Evolutionary conservation across 495 filamentous ascomycete genomes (phyloP).

Genomic region (Xylaria cubensis): DNA sequence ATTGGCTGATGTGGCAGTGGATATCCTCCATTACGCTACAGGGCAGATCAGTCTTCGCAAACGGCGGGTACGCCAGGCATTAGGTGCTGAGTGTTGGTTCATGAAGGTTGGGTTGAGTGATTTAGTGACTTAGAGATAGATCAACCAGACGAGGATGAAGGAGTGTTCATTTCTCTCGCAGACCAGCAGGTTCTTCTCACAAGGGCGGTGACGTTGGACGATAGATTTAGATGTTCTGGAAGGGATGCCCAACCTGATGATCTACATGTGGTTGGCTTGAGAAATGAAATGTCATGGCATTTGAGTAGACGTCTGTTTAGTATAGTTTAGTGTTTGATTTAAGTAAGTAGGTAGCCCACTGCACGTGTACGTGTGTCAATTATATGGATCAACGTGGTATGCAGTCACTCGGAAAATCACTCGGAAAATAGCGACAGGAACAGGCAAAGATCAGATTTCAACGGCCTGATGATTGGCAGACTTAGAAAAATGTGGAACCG

Average conservation of each 20-base stretch:
- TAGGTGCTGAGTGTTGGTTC: neutral
- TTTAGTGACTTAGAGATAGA: neutral
- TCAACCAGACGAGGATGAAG: neutral
- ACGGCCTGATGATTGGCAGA: conserved; percentile 13
- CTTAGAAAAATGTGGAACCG: neutral
- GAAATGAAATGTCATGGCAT: conserved; percentile 1
- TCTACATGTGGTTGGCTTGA: neutral
- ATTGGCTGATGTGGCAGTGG: conserved; percentile 1
- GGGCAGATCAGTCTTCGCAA: conserved; percentile 2
- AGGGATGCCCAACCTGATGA: neutral
- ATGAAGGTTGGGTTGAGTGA: neutral
- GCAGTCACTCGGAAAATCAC: neutral
- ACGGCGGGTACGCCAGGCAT: neutral
- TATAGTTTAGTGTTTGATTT: neutral
- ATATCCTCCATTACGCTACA: neutral
- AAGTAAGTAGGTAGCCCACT: neutral
- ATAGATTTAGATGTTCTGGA: neutral
- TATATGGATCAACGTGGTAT: conserved; percentile 28
- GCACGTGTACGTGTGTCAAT: neutral
- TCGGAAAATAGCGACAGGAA: conserved; percentile 10
- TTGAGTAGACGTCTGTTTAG: neutral
- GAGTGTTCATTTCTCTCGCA: neutral
- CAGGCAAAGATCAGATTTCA: conserved; percentile 17
- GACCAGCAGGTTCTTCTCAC: neutral
- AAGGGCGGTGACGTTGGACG: neutral